Evolutionary conservation across 805 yeast genomes (phyloP).

Genomic region (Pichia scutulata): DNA sequence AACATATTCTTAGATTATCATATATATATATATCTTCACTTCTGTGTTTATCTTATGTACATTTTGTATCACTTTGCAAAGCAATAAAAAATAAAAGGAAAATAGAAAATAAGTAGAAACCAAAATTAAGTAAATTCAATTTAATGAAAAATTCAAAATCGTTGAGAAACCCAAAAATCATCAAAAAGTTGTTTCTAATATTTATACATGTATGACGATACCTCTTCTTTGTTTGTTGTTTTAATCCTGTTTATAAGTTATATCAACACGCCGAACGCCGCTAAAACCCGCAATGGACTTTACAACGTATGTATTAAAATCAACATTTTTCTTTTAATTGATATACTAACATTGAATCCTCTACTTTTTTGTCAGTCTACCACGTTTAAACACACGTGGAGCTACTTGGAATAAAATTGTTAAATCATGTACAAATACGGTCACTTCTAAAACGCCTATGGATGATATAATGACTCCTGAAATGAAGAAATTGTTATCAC

Average conservation of each 20-base stretch:
- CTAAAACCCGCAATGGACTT: conserved; percentile 13
- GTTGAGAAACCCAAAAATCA: neutral
- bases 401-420: conserved; percentile 33
- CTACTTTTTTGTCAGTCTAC: conserved; percentile 21
- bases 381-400: conserved; percentile 30
- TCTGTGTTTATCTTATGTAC: neutral
- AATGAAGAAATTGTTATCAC: conserved; percentile 11
- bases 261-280: neutral
- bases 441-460: conserved; percentile 13
- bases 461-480: conserved; percentile 19
- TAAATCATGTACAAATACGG: conserved; percentile 21
- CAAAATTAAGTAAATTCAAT: neutral
- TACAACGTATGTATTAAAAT: conserved; percentile 15
- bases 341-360: neutral
- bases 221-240: neutral
- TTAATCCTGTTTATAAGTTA: neutral
- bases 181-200: neutral
- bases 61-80: neutral
- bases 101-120: neutral
- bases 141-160: neutral
- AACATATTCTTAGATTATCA: conserved; percentile 59
- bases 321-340: neutral
- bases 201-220: too few species aligned
- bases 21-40: neutral
- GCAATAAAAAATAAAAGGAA: neutral